Evolutionary conservation across 2,329 filamentous ascomycete species (phyloP).

Genomic region (Penicillium sp.): DNA sequence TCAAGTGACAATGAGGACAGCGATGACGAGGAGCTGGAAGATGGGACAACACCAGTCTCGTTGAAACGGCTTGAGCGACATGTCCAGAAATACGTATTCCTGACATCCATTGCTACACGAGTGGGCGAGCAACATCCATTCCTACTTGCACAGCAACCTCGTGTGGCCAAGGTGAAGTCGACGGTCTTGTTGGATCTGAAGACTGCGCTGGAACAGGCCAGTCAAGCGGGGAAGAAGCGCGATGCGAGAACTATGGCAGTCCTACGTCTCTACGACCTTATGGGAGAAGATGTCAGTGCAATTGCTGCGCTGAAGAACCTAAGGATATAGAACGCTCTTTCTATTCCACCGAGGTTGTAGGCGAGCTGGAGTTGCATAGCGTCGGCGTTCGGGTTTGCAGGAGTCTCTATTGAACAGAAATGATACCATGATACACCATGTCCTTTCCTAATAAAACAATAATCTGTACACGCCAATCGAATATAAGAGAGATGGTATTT

Average conservation of each 20-base stretch:
- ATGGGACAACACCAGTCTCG: constrained; percentile 39
- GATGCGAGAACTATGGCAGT: constrained; percentile 53
- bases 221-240: constrained; percentile 33
- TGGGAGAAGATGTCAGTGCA: constrained; percentile 60
- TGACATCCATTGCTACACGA: constrained; percentile 51
- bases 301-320: constrained; percentile 55
- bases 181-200: constrained; percentile 65
- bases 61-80: constrained; percentile 54
- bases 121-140: constrained; percentile 63
- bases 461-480: constrained; percentile 39
- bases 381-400: constrained; percentile 42
- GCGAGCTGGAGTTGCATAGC: constrained; percentile 37
- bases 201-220: constrained; percentile 60
- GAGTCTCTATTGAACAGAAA: constrained; percentile 27
- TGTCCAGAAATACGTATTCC: constrained; percentile 57
- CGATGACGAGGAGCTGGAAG: constrained; percentile 42
- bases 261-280: constrained; percentile 59
- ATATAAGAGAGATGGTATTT: constrained; percentile 49
- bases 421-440: constrained; percentile 44
- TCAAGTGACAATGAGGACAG: constrained; percentile 34
- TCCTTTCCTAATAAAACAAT: constrained; percentile 42
- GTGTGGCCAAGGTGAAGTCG: constrained; percentile 58
- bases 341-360: constrained; percentile 2
- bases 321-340: constrained; percentile 28
- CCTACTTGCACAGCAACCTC: constrained; percentile 54